phyloP scores from a whole-genome alignment of 73 alveolate genomes.

The Durusdinium trenchii region DNA sequence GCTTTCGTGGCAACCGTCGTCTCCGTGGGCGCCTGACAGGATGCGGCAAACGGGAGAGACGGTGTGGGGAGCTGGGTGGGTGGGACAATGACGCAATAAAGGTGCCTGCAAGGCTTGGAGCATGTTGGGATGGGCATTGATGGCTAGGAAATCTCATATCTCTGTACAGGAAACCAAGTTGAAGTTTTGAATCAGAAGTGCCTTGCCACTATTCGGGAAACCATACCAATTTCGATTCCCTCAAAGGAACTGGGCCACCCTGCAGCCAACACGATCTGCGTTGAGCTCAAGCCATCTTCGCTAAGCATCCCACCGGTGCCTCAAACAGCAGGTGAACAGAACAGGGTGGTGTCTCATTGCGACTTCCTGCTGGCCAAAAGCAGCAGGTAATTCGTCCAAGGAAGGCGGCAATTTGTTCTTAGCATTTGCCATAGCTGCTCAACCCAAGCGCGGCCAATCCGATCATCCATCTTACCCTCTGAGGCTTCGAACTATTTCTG shows the following conservation, averaged over 20 bases:
- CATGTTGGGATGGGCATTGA: background rate
- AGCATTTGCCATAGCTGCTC: too few species aligned
- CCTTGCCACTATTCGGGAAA: too few species aligned
- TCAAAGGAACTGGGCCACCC: background rate
- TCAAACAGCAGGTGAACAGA: background rate
- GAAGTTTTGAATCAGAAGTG: background rate
- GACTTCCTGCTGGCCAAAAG: too few species aligned
- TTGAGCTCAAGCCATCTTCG: conserved; percentile 57
- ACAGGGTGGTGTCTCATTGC: background rate
- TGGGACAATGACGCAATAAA: too few species aligned
- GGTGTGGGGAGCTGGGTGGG: too few species aligned
- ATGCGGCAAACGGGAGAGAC: background rate
- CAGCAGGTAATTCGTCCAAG: too few species aligned
- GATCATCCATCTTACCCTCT: too few species aligned
- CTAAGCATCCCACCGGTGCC: conserved; percentile 56
- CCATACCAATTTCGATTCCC: background rate
- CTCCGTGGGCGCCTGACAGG: conserved; percentile 10
- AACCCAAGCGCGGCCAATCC: too few species aligned
- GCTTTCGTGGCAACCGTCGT: background rate
- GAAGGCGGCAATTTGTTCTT: too few species aligned
- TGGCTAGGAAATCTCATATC: background rate
- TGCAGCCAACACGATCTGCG: conserved; percentile 38
- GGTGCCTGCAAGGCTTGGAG: background rate
- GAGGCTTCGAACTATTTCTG: too few species aligned
- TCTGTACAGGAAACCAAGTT: background rate